Conservation (phyloP, 257 asterid species). For the Salvia splendens region DNA sequence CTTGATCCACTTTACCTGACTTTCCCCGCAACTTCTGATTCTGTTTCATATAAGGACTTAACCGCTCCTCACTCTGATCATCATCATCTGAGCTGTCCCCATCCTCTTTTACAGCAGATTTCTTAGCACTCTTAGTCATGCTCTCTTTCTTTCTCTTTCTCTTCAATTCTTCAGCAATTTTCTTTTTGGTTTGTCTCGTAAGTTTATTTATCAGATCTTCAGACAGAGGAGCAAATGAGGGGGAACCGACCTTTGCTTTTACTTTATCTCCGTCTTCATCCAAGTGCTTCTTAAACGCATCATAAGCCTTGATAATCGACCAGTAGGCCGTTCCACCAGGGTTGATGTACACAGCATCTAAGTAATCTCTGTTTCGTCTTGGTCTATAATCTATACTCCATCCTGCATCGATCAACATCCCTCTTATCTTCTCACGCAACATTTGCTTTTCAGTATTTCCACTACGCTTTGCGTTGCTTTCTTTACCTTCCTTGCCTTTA, state of each 20-base stretch:
- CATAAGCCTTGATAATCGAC: conserved; percentile 96
- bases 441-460: conserved; percentile 90
- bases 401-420: conserved; percentile 76
- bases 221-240: conserved; percentile 60
- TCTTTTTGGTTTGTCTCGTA: conserved; percentile 82
- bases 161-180: conserved; percentile 67
- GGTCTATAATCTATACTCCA: conserved; percentile 97
- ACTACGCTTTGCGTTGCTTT: conserved; percentile 57
- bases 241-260: conserved; percentile 45
- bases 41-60: conserved; percentile 51
- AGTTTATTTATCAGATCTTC: conserved; percentile 79
- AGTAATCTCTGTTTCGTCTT: conserved; percentile 84
- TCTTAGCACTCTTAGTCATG: conserved; percentile 39
- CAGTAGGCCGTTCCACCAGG: conserved; percentile 95
- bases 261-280: conserved; percentile 49
- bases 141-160: conserved; percentile 65
- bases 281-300: conserved; percentile 73
- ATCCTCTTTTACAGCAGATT: conserved; percentile 35
- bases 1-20: conserved; percentile 40
- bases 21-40: conserved; percentile 47
- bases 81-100: conserved; percentile 58
- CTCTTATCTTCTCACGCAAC: conserved; percentile 81
- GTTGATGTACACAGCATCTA: conserved; percentile 85
- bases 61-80: conserved; percentile 59
- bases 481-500: conserved; percentile 48